Percentiles rank a stretch among this genome's conserved stretches.
Evolutionary conservation across 129 eudicot species (phyloP).

Genomic region (Artemisia tridentata): DNA sequence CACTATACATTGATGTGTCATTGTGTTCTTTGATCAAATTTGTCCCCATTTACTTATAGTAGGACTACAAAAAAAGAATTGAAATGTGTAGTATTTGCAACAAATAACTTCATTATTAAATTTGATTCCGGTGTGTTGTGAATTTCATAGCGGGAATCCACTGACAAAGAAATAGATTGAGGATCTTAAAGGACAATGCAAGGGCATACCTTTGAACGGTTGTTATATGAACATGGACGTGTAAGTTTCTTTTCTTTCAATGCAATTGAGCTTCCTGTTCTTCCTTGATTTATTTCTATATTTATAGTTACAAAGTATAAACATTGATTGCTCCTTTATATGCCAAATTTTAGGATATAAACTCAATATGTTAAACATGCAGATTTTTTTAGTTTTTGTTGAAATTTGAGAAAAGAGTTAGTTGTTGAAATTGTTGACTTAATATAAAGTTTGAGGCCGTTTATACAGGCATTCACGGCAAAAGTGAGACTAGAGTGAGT

Average conservation of each 20-base stretch:
- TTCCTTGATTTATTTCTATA: conserved; percentile 42
- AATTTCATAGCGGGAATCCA: conserved; percentile 47
- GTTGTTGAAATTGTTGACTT: background rate
- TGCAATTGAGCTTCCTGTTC: conserved; percentile 59
- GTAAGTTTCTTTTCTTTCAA: conserved; percentile 71
- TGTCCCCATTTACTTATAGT: background rate
- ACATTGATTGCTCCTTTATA: background rate
- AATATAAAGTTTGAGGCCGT: no score
- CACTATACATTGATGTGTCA: no score
- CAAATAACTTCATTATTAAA: background rate
- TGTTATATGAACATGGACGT: conserved; percentile 80
- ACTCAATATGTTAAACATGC: no score
- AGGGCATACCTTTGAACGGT: conserved; percentile 49
- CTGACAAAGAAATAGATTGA: conserved; percentile 51
- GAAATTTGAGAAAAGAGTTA: background rate
- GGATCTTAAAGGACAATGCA: conserved; percentile 52
- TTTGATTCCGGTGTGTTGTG: background rate
- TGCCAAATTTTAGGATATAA: no score
- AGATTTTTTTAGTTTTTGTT: background rate
- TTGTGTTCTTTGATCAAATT: background rate
- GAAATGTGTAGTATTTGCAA: no score
- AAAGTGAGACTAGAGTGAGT: no score
- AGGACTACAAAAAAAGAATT: background rate
- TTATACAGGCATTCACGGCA: no score
- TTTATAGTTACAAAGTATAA: background rate